phyloP scores from a whole-genome alignment of 2,329 filamentous ascomycete genomes.

The Colletotrichum caudatum region DNA sequence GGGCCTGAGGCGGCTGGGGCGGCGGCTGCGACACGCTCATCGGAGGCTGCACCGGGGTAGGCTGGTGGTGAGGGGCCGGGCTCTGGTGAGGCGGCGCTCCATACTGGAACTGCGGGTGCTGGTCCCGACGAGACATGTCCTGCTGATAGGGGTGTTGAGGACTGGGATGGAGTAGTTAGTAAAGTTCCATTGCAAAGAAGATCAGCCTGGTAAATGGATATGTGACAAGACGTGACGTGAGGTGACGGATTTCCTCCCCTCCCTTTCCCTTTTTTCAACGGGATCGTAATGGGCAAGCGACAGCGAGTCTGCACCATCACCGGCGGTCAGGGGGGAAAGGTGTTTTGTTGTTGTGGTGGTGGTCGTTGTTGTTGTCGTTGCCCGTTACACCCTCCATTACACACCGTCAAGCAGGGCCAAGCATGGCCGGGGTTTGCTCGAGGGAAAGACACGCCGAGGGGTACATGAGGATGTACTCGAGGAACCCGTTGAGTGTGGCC shows the following conservation, averaged over 20 bases:
- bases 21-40: constrained; percentile 58
- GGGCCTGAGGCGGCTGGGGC: constrained; percentile 50
- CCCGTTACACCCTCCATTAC: constrained; percentile 35
- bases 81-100: constrained; percentile 54
- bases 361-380: constrained; percentile 35
- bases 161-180: constrained; percentile 49
- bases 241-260: background rate
- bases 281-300: background rate
- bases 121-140: constrained; percentile 62
- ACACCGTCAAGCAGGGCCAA: constrained; percentile 23
- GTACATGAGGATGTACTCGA: constrained; percentile 36
- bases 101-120: constrained; percentile 59
- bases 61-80: constrained; percentile 55
- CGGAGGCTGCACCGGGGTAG: constrained; percentile 55
- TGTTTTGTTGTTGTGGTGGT: constrained; percentile 23
- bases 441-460: constrained; percentile 21
- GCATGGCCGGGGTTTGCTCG: constrained; percentile 34
- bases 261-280: background rate
- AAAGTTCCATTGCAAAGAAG: constrained; percentile 27
- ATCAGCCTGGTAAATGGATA: constrained; percentile 16
- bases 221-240: background rate
- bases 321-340: constrained; percentile 1
- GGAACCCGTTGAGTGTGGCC: constrained; percentile 13
- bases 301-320: constrained; percentile 16
- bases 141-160: constrained; percentile 62